These are phyloP conservation scores for Penicillium sp. DNA, from an alignment of 2,329 filamentous ascomycete species.

Conservation along the genomic window DNA sequence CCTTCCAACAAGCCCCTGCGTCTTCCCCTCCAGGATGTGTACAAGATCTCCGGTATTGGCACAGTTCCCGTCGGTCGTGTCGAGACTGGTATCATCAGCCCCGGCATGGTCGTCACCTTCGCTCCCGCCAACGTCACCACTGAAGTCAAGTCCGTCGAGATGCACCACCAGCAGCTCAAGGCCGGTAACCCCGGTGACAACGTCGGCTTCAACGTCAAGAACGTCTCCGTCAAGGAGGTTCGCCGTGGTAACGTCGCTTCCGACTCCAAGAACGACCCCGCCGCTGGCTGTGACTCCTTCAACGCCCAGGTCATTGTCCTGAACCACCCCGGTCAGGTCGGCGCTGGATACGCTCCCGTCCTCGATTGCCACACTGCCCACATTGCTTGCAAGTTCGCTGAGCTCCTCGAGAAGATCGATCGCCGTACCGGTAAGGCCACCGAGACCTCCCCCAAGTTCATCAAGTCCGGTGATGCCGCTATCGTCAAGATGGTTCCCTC, in stretches of 20 bases:
- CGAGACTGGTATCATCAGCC: constrained; percentile 94
- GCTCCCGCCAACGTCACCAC: constrained; percentile 98
- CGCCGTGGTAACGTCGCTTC: constrained; percentile 99
- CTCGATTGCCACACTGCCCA: constrained; percentile 99
- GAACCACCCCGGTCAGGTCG: constrained; percentile 99
- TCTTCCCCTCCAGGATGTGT: constrained; percentile 99
- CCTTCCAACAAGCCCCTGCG: constrained; percentile 98
- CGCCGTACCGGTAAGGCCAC: constrained; percentile 98
- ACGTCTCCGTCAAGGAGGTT: constrained; percentile 99
- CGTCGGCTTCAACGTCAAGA: constrained; percentile 99
- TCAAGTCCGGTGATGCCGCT: constrained; percentile 99
- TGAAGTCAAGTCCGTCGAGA: constrained; percentile 99
- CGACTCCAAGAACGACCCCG: constrained; percentile 99
- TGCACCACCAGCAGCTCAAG: constrained; percentile 98
- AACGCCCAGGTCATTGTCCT: constrained; percentile 99
- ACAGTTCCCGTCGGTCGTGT: constrained; percentile 99
- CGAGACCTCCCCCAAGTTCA: constrained; percentile 91
- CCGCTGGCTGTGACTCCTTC: constrained; percentile 81
- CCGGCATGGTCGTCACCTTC: constrained; percentile 82
- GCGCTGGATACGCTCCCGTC: constrained; percentile 97
- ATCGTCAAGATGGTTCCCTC: constrained; percentile 99
- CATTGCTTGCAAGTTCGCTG: constrained; percentile 99
- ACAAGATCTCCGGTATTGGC: constrained; percentile 99
- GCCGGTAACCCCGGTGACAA: constrained; percentile 99
- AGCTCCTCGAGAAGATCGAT: constrained; percentile 99